phyloP scores from a whole-genome alignment of 2,329 filamentous ascomycete species.

The Exophiala oligosperma region DNA sequence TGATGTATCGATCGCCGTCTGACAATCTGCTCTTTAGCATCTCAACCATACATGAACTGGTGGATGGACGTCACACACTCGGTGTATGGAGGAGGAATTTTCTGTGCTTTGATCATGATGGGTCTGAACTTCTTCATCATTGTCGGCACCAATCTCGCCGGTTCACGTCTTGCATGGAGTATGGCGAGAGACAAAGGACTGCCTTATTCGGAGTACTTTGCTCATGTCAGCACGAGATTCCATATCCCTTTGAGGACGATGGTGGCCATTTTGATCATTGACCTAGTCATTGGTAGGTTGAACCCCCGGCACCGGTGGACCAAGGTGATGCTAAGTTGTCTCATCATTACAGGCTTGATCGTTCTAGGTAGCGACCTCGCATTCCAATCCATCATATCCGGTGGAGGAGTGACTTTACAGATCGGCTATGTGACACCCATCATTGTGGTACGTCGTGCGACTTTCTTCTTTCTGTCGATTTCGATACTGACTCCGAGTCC shows the following conservation, averaged over 20 bases:
- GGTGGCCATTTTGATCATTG: conserved; percentile 22
- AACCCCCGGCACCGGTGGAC: neutral
- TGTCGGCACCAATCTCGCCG: conserved; percentile 23
- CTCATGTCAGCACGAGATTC: conserved; percentile 53
- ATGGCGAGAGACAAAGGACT: conserved; percentile 61
- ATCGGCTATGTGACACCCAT: conserved; percentile 21
- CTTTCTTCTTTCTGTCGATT: neutral
- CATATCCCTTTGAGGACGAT: conserved; percentile 54
- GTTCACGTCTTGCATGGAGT: conserved; percentile 21
- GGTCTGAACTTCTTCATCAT: conserved; percentile 25
- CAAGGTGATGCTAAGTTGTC: neutral
- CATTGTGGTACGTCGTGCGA: conserved; percentile 14
- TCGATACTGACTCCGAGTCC: neutral
- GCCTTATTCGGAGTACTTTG: conserved; percentile 55
- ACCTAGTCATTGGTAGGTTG: conserved; percentile 23
- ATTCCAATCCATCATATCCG: conserved; percentile 25
- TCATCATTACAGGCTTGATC: conserved; percentile 11
- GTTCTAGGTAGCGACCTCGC: conserved; percentile 23
- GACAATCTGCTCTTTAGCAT: conserved; percentile 35
- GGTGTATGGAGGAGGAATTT: conserved; percentile 32
- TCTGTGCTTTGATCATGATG: conserved; percentile 24
- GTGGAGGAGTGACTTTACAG: conserved; percentile 21
- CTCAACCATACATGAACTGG: conserved; percentile 36
- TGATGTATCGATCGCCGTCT: neutral
- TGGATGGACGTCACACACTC: conserved; percentile 41